Base-by-base conservation (phyloP, 108 stramenopile species). In the Chaetoceros tenuissimus region DNA sequence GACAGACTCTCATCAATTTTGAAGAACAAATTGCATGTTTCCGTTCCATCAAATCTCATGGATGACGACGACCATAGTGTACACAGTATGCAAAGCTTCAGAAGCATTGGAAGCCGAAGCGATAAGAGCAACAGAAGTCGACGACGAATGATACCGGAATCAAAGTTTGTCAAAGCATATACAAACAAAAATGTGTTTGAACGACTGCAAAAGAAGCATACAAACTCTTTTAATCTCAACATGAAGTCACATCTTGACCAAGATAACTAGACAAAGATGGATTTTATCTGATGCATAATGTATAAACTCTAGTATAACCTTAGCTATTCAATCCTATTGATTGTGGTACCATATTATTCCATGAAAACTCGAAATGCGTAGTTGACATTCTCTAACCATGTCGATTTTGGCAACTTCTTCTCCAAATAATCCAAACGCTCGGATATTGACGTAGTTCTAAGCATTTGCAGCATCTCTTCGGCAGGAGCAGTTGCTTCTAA, bases 161-260 rank as follows among this genome's bases (percentile, higher is more conserved):
- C 34, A 10, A 40, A 5, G 34, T 40, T 40, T 13, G 34, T 40
- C 5, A 40, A 40, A 40, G 34, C 34, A 40, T 77, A 77, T 55
- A 59, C 60, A 3, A 49, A 72, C 24, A 67, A 66, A 48, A 57
- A 81, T 68, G 80, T 85, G 1, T 85, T 81, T 67, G 84, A 85
- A 58, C 63, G 84, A 46, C 53, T 85, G 29, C 64, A 67, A n/a
- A 77, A 72, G 51, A 77, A 67, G 2, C 74, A 74, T 48, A 84
- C 82, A 2, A 64, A 74, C 48, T 72, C 82, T 3, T 79, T 77
- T 51, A 72, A 72, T 21, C 59, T 74, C 19, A 83, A 83, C 18
- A 20, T 29, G 17, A 7, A 49, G 18, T 7, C 48, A 10, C 13
- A 5, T 13, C 34, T 10, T 10, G 5, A 5, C 34, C 13, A 10